These are phyloP conservation scores for Mycotypha africana DNA, from an alignment of 371 early-diverging fungal genomes.

Conservation along the genomic window DNA sequence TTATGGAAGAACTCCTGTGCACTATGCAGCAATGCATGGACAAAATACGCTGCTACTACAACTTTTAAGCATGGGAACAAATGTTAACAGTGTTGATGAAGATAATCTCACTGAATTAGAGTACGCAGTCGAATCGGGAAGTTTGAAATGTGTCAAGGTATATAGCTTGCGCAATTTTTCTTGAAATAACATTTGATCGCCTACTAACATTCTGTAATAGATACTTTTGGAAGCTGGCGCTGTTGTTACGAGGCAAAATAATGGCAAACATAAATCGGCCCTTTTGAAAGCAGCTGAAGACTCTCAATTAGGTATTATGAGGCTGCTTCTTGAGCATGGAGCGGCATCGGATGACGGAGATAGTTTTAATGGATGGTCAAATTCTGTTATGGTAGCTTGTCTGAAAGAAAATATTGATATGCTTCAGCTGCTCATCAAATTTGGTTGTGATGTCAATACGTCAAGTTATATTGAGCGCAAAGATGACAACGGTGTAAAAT, in stretches of 20 bases:
- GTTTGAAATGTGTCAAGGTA: conserved; percentile 20
- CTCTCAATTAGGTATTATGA: conserved; percentile 13
- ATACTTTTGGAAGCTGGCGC: conserved; percentile 21
- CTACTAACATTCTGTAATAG: conserved; percentile 10
- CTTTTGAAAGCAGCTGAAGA: conserved; percentile 20
- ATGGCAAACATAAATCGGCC: conserved; percentile 9
- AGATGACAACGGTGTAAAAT: background rate
- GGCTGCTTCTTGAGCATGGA: conserved; percentile 22
- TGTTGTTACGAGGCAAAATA: background rate
- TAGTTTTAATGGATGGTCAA: conserved; percentile 18
- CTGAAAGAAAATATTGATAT: conserved; percentile 11
- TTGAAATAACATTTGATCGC: too few species aligned
- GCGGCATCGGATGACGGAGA: conserved; percentile 23
- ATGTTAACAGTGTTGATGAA: conserved; percentile 20
- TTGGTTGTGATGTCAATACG: conserved; percentile 8
- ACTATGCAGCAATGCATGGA: conserved; percentile 46
- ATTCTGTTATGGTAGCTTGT: conserved; percentile 41
- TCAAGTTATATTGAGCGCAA: conserved; percentile 11
- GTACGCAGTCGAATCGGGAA: conserved; percentile 36
- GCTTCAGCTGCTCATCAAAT: conserved; percentile 21
- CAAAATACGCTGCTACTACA: conserved; percentile 24
- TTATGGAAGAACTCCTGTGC: conserved; percentile 32
- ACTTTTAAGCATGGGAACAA: conserved; percentile 9
- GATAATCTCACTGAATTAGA: conserved; percentile 34
- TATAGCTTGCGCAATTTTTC: too few species aligned